A percentile compares a stretch with the other conserved stretches of the same genome.
These are phyloP conservation scores for Tephrocybe rancida DNA, from an alignment of 768 basidiomycete genomes.

Conservation along the genomic window DNA sequence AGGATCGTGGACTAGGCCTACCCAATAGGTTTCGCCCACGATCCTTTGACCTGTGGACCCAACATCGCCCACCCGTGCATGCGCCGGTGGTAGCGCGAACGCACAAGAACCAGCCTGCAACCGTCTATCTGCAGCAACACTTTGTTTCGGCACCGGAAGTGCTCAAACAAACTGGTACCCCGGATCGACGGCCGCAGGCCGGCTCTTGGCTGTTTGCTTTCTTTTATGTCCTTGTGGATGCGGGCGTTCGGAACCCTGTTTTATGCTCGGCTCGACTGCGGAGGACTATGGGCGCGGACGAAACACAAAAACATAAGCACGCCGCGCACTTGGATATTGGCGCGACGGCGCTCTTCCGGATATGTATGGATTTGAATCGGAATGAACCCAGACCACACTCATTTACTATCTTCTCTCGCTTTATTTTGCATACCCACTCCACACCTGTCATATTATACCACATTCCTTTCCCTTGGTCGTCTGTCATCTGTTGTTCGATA, in stretches of 20 bases:
- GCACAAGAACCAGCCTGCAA: background rate
- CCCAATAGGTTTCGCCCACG: background rate
- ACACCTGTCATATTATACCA: conserved; percentile 9
- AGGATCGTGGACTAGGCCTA: background rate
- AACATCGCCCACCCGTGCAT: background rate
- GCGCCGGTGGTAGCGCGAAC: background rate
- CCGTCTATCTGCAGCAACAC: background rate
- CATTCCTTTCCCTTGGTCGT: background rate
- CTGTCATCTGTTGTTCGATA: background rate
- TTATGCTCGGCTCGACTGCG: background rate
- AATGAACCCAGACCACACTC: background rate
- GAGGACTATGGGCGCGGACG: background rate
- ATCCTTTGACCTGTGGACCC: background rate
- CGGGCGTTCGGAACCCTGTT: background rate
- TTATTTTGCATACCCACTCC: conserved; percentile 5
- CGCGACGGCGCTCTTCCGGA: background rate
- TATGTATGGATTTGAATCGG: background rate
- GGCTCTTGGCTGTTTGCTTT: conserved; percentile 5
- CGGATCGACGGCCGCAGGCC: background rate
- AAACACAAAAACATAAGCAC: background rate
- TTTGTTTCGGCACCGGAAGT: background rate
- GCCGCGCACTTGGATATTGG: background rate
- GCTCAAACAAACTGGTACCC: background rate
- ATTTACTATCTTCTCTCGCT: background rate
- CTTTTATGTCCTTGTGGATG: background rate